These are phyloP conservation scores for Balamuthia mandrillaris DNA, from an alignment of 208 protist species.

Conservation along the genomic window DNA sequence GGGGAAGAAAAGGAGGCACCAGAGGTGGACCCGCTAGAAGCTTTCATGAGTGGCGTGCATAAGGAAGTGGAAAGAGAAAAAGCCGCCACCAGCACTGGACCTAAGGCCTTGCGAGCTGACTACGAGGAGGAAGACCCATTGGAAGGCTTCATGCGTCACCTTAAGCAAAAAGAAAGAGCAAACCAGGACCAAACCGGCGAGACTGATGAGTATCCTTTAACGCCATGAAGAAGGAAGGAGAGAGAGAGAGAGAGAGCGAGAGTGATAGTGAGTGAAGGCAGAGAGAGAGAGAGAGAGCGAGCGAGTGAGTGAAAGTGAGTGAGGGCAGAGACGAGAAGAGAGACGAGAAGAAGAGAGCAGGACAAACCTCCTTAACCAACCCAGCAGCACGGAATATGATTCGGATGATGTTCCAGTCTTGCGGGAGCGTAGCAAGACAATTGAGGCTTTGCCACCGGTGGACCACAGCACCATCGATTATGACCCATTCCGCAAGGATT, in stretches of 20 bases:
- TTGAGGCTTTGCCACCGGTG: conserved; percentile 52
- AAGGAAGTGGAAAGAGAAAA: conserved; percentile 17
- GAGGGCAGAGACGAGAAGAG: not conserved
- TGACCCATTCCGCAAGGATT: conserved; percentile 52
- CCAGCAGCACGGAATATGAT: conserved; percentile 13
- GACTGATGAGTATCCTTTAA: not conserved
- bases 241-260: no score
- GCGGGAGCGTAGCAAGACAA: conserved; percentile 26
- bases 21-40: conserved; percentile 56
- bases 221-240: not conserved
- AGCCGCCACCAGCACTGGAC: not conserved
- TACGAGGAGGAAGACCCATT: conserved; percentile 17
- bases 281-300: no score
- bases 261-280: no score
- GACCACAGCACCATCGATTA: conserved; percentile 62
- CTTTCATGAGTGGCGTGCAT: conserved; percentile 51
- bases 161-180: conserved; percentile 4
- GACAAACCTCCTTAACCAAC: not conserved
- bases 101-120: not conserved
- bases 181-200: not conserved
- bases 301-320: not conserved
- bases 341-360: not conserved
- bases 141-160: not conserved
- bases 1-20: not conserved
- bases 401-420: not conserved